Percentiles rank a stretch among this genome's conserved stretches.
phyloP scores from a whole-genome alignment of 1,284 basidiomycete species.

The Peniophora sp. region DNA sequence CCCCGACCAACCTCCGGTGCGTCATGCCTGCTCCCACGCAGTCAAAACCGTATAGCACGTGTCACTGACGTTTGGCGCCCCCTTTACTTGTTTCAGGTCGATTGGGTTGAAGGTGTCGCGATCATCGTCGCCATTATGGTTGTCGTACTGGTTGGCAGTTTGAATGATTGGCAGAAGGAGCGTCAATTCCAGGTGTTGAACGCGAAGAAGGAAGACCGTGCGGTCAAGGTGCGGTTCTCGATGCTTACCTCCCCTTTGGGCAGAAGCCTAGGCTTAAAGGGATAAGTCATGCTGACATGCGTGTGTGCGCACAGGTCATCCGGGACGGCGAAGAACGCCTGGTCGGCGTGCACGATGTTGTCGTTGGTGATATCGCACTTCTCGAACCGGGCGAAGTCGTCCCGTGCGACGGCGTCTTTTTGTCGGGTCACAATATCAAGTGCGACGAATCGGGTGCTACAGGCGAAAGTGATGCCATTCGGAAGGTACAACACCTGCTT shows the following conservation, averaged over 20 bases:
- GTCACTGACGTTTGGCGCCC: no score
- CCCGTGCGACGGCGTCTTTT: constrained; percentile 92
- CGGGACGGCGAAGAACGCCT: constrained; percentile 76
- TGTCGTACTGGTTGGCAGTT: constrained; percentile 80
- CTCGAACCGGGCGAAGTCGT: constrained; percentile 94
- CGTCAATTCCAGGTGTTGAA: constrained; percentile 90
- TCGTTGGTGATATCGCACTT: constrained; percentile 90
- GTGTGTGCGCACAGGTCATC: constrained; percentile 42
- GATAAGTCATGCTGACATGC: no score
- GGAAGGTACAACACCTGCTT: constrained; percentile 52
- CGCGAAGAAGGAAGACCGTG: constrained; percentile 92
- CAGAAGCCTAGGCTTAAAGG: no score
- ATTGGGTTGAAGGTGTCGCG: constrained; percentile 98
- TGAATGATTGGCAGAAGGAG: constrained; percentile 98
- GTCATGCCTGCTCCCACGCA: no score
- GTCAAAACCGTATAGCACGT: no score
- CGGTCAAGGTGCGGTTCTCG: constrained; percentile 49
- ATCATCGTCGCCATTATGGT: constrained; percentile 87
- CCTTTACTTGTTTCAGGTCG: constrained; percentile 19
- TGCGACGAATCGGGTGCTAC: constrained; percentile 97
- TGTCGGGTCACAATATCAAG: constrained; percentile 87
- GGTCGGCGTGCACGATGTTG: constrained; percentile 83
- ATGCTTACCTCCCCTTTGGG: no score
- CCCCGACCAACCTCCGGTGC: constrained; percentile 52
- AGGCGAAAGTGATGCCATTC: constrained; percentile 93